A percentile compares a stretch with the other conserved stretches of the same genome.
phyloP scores from a whole-genome alignment of 306 rosid species.

The Fragaria ananassa region DNA sequence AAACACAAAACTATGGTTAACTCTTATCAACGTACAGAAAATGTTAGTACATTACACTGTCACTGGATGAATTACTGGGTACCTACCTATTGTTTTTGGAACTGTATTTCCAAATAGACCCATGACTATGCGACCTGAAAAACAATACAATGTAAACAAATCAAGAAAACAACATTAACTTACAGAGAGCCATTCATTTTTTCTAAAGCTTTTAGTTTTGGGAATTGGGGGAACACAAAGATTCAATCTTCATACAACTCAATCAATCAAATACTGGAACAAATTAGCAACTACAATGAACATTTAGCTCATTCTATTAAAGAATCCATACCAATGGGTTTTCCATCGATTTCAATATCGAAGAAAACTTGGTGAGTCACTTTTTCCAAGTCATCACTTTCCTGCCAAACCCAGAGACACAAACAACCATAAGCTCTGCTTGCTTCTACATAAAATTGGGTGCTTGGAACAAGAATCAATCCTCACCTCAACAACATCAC shows the following conservation, averaged over 20 bases:
- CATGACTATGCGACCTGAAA: conserved; percentile 69
- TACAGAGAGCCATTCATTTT: neutral
- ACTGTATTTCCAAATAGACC: conserved; percentile 75
- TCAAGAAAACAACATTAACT: neutral
- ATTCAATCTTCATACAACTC: neutral
- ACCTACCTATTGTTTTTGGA: conserved; percentile 74
- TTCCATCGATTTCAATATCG: conserved; percentile 44
- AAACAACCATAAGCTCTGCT: neutral
- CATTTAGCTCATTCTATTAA: neutral
- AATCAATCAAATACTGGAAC: neutral
- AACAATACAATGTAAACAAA: neutral
- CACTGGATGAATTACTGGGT: neutral
- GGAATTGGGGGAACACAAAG: neutral
- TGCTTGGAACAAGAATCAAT: neutral
- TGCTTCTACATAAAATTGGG: neutral
- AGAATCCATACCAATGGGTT: conserved; percentile 41
- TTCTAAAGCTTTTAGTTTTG: neutral
- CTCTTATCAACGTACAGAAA: neutral
- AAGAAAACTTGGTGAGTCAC: conserved; percentile 53
- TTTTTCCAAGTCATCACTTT: conserved; percentile 30
- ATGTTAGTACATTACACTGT: neutral
- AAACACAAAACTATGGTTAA: conserved; percentile 23
- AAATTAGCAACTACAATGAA: neutral
- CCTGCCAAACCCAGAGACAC: conserved; percentile 20
- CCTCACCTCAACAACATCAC: conserved; percentile 24